phyloP scores from a whole-genome alignment of 2,329 filamentous ascomycete genomes.

The Sclerotinia glacialis region DNA sequence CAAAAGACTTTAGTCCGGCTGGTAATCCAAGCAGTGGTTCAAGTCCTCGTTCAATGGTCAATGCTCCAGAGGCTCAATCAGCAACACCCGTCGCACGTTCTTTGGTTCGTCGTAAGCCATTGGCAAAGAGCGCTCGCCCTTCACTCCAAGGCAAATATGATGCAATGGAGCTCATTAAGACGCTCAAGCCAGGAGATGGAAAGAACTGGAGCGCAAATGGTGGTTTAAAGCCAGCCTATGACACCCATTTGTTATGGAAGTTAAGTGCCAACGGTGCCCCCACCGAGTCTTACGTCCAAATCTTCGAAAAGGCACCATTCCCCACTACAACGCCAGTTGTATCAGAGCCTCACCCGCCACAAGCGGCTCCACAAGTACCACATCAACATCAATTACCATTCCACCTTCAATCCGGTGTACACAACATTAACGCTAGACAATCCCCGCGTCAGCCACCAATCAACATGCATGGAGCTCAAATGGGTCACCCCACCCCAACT shows the following conservation, averaged over 20 bases:
- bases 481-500: conserved; percentile 61
- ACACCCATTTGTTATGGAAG: conserved; percentile 83
- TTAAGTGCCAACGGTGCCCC: conserved; percentile 67
- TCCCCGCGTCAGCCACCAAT: conserved; percentile 75
- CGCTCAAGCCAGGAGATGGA: conserved; percentile 51
- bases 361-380: conserved; percentile 68
- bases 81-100: conserved; percentile 45
- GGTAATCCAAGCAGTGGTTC: conserved; percentile 60
- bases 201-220: conserved; percentile 72
- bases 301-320: conserved; percentile 69
- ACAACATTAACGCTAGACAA: conserved; percentile 64
- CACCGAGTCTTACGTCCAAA: conserved; percentile 69
- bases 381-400: conserved; percentile 83
- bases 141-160: conserved; percentile 57
- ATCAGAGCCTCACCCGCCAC: conserved; percentile 62
- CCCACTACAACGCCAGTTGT: conserved; percentile 53
- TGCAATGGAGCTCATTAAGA: conserved; percentile 58
- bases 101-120: conserved; percentile 68
- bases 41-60: conserved; percentile 61
- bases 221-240: conserved; percentile 79
- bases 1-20: conserved; percentile 75
- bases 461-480: conserved; percentile 72
- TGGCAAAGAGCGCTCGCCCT: conserved; percentile 54
- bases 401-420: conserved; percentile 73
- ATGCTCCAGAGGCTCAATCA: conserved; percentile 37